Evolutionary conservation across 768 basidiomycete species (phyloP), one percentile per base, ranked within the genome.

Genomic region (Crucibulum laeve): DNA sequence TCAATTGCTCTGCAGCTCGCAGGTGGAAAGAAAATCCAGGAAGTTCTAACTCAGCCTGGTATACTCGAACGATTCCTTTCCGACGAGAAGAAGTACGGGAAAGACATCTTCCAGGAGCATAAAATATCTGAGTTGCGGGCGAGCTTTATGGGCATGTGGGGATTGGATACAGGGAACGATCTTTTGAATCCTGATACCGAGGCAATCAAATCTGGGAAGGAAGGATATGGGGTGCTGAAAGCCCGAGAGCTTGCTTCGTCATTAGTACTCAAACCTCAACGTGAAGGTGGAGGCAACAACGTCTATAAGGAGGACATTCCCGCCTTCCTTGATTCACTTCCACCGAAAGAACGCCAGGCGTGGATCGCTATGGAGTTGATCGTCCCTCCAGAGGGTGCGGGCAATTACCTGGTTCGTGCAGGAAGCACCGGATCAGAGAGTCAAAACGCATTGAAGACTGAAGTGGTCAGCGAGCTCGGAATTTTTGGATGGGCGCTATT

Each of bases 291-390:
- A 1, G 95, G 95, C 5, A 96, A 97, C 55, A 99, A 99, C 54
- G 76, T 98, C 19, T 98, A 97, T 65, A 87, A 87, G 47, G 69
- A 68, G 2, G 80, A 82, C 38, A 95, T 97, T 38, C 89, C 88
- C 0, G 50, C 68, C 0, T 92, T 91, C 63, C 68, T 99, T 2
- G 79, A 83, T 11, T 55, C 55, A 4, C 68, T 97, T 2, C 75
- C 76, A 0, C 60, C 54, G 1, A 56, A 68, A 42, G 87, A 89
- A 55, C 76, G 84, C 5, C 74, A 80, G 49, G 92, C 88, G 2
- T 99, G 95, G 89, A 92, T 97, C 42, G 87, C 94, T 24, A 97
- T 98, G 95, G 84, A 87, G 47, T 68, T 98, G 53, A 99, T 99
- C 49, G 67, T 70, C 15, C 84, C 92, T 1, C 94, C 94, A 0